Base-by-base conservation (phyloP, 192 early-diverging fungal species). In the Hyaloraphidium curvatum region DNA sequence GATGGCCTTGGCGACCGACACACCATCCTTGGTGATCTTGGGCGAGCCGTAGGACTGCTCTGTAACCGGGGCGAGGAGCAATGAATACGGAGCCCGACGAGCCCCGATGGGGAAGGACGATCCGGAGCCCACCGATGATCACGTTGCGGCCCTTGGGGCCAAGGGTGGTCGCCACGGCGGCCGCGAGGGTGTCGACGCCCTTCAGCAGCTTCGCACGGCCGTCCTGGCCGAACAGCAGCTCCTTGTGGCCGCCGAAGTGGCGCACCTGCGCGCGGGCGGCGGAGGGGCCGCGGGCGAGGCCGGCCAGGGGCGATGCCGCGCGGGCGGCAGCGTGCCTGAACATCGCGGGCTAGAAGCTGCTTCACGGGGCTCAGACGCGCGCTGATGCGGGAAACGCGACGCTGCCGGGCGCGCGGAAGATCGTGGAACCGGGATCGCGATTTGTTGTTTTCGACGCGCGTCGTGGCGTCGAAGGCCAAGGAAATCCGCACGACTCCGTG, bases 21-120 rank as follows among this genome's bases (percentile, higher is more conserved):
- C 96, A 67, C 96, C 96, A 68, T 99, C 96, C 83, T 99, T 99
- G 67, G 96, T 99, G 73, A 99, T 99, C 78, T 96, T 97, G 57
- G 95, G 95, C 31, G 81, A 78, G 30, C 93, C 95, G 57, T 93
- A 99, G 30, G 87, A 64, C 69, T 99, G 95, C 67, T 94, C 89
- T 77, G 50, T 39, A 48, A 19, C 14, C 9, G 43, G 14, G 17
- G 19, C 14, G 25, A 5, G 23, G 11, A 48, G 25, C 43, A 11
- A 21, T 19, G 7, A 11, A 25, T 19, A 48, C 43, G 25, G 43
- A 9, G 7, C 5, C 43, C n/a, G n/a, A n/a, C n/a, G n/a, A n/a
- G n/a, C n/a, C n/a, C n/a, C n/a, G n/a, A n/a, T n/a, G n/a, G n/a
- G 21, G 25, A 40, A 22, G 3, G 2, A 54, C 22, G 29, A 19